Percentiles rank a stretch among this genome's conserved stretches.
These are phyloP conservation scores for Talaromyces ruber DNA, from an alignment of 495 filamentous ascomycete species.

Conservation along the genomic window DNA sequence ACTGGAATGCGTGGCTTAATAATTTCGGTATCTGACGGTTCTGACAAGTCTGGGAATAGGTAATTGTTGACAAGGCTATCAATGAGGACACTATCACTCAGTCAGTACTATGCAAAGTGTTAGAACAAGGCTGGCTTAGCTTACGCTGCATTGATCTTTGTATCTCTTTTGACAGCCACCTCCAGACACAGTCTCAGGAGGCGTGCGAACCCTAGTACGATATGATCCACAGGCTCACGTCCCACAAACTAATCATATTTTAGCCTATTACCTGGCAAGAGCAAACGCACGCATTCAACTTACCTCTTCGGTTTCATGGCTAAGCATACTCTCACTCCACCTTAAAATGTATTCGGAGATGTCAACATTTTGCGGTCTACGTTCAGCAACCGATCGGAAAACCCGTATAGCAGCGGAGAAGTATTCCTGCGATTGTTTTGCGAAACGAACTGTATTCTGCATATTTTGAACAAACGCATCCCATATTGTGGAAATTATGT, in stretches of 20 bases:
- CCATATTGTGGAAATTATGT: constrained; percentile 44
- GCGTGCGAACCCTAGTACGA: constrained; percentile 38
- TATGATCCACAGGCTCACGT: constrained; percentile 37
- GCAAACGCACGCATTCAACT: constrained; percentile 3
- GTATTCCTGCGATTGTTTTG: constrained; percentile 44
- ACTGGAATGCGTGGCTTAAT: constrained; percentile 33
- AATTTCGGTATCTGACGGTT: constrained; percentile 12
- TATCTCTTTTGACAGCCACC: constrained; percentile 31
- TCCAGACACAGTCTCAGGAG: constrained; percentile 42
- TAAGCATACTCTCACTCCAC: constrained; percentile 48
- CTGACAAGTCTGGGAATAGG: constrained; percentile 57
- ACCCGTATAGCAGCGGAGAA: constrained; percentile 43
- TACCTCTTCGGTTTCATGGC: constrained; percentile 44
- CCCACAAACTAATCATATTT: constrained; percentile 37
- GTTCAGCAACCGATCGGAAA: constrained; percentile 47
- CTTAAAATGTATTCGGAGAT: constrained; percentile 39
- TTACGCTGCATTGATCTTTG: constrained; percentile 36
- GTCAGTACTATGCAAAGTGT: constrained; percentile 4
- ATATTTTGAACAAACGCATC: constrained; percentile 39
- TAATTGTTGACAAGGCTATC: constrained; percentile 56
- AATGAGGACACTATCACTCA: constrained; percentile 36
- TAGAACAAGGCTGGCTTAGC: background rate
- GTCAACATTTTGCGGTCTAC: constrained; percentile 39
- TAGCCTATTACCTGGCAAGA: background rate
- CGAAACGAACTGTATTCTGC: constrained; percentile 32